Percentiles rank a stretch among this genome's conserved stretches.
Evolutionary conservation across 192 early-diverging fungal species (phyloP).

Genomic region (Globomyces pollinis-pini): DNA sequence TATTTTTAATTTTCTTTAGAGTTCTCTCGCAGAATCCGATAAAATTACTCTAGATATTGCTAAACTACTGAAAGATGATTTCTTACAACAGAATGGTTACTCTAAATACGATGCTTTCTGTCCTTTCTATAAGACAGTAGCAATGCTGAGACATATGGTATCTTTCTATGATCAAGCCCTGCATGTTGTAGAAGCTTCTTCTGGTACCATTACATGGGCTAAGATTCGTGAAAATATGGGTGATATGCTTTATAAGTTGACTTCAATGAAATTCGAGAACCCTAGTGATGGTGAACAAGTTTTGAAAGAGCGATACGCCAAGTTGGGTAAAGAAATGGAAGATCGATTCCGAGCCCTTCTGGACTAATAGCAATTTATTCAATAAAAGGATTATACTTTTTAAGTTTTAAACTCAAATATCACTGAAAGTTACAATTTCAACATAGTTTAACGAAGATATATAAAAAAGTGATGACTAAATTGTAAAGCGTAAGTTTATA

Average conservation of each 20-base stretch:
- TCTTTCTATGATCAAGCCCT: slow-evolving; percentile 91
- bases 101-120: slow-evolving; percentile 97
- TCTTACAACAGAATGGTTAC: slow-evolving; percentile 99
- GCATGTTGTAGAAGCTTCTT: slow-evolving; percentile 89
- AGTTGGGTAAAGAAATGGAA: slow-evolving; percentile 93
- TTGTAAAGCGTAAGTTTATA: too few relatives aligned
- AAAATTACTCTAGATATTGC: slow-evolving; percentile 99
- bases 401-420: too few relatives aligned
- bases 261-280: slow-evolving; percentile 99
- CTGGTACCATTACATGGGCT: slow-evolving; percentile 84
- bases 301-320: slow-evolving; percentile 78
- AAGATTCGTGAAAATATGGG: slow-evolving; percentile 89
- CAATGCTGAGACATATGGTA: slow-evolving; percentile 97
- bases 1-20: too few relatives aligned
- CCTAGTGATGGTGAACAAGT: slow-evolving; percentile 90
- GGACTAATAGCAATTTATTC: slow-evolving; percentile 40
- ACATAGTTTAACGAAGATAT: too few relatives aligned
- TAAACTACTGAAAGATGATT: slow-evolving; percentile 98
- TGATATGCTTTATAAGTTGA: slow-evolving; percentile 92
- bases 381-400: not conserved
- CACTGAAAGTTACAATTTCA: too few relatives aligned
- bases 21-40: slow-evolving; percentile 83
- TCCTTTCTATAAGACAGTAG: slow-evolving; percentile 99
- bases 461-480: too few relatives aligned
- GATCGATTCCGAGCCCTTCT: slow-evolving; percentile 78